Evolutionary conservation across 192 early-diverging fungal species (phyloP).

Genomic region (Linnemannia elongata): DNA sequence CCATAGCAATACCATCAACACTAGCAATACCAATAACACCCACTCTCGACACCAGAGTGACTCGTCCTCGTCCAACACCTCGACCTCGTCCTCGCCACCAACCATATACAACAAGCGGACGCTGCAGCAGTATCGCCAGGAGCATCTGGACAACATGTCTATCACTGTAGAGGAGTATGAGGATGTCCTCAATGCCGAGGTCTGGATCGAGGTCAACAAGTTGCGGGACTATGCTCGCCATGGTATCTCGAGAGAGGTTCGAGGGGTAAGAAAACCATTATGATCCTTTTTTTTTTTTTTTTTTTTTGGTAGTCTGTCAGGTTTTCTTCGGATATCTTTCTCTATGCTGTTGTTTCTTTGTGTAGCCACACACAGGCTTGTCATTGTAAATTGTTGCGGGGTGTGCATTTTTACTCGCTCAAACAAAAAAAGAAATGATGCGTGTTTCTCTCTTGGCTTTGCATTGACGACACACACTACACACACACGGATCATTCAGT

Average conservation of each 20-base stretch:
- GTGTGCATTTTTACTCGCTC: neutral
- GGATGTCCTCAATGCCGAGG: constrained; percentile 85
- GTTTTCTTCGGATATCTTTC: neutral
- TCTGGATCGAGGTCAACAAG: constrained; percentile 85
- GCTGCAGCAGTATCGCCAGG: constrained; percentile 50
- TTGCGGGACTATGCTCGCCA: constrained; percentile 80
- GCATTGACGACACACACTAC: neutral
- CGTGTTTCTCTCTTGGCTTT: neutral
- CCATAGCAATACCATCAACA: constrained; percentile 22
- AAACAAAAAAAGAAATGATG: neutral
- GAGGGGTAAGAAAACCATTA: constrained; percentile 61
- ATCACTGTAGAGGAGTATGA: constrained; percentile 75
- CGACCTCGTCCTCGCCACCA: constrained; percentile 35
- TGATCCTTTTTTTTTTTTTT: neutral
- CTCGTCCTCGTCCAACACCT: constrained; percentile 23
- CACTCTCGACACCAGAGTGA: constrained; percentile 15
- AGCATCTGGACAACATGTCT: constrained; percentile 55
- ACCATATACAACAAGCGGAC: constrained; percentile 54
- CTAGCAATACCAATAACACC: constrained; percentile 39
- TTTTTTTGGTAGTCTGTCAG: neutral
- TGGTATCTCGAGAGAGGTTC: constrained; percentile 86
- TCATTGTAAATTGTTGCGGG: neutral
- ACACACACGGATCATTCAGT: neutral
- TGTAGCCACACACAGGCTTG: neutral
- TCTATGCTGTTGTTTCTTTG: constrained; percentile 14